Evolutionary conservation across 495 filamentous ascomycete genomes (phyloP), one percentile per base, ranked within the genome.

Genomic region (Tuber microsphaerosporum): DNA sequence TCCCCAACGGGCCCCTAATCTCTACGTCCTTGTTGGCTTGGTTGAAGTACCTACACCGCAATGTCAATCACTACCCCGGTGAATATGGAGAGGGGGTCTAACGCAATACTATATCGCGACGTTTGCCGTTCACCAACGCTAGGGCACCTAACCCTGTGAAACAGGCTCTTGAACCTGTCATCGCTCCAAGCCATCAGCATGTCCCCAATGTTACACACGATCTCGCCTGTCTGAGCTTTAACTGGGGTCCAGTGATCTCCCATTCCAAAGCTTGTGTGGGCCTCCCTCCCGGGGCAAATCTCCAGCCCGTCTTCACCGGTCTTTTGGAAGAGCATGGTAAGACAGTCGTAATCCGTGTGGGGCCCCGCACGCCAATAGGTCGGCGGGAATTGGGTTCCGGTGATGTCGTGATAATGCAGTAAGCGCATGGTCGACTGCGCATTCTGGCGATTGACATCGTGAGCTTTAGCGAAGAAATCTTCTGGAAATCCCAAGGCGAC

Each of bases 141-240:
- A 43, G 83, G 84, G 17, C 89, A 89, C 56, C 89, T 88, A 44
- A 90, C 88, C 1, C 89, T 86, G 77, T 90, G 89, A 72, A 89
- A 89, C 0, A 88, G 89, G 68, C 87, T 89, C 83, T 91, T 91
- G 83, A 91, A 90, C 44, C 89, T 86, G 80, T 91, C 90, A 77
- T 91, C 90, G 70, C 87, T 89, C 89, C 90, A 91, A 20, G 85
- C 87, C 89, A 91, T 91, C 42, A 92, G 85, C 78, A 91, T 84
- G 80, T 91, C 89, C 20, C 90, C 90, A 75, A 91, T 90, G 79
- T 91, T 92, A 76, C 89, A 90, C 19, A 90, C 88, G 71, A 90
- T 89, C 76, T 89, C 89, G 0, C 87, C 89, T 0, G 84, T 85
- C 5, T 80, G 81, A 1, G 88, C 86, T 81, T 89, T 87, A 37